These are phyloP conservation scores for Ceratocystis ficicola DNA, from an alignment of 2,329 filamentous ascomycete species.

Conservation along the genomic window DNA sequence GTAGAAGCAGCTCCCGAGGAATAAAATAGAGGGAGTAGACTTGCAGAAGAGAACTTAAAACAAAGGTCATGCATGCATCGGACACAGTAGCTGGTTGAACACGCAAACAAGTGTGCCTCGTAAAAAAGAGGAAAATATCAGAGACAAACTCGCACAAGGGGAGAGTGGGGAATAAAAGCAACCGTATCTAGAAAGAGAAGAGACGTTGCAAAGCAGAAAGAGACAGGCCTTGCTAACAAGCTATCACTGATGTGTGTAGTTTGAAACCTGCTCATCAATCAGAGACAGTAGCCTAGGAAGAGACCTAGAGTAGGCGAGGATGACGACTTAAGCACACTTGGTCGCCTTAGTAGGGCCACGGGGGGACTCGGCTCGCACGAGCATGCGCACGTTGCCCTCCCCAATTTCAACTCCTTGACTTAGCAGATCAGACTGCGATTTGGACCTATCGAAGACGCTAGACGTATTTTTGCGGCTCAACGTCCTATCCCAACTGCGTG, in stretches of 20 bases:
- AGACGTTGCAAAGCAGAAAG: not conserved
- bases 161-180: not conserved
- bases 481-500: conserved; percentile 54
- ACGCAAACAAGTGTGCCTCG: conserved; percentile 19
- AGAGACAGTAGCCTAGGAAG: not conserved
- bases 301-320: not conserved
- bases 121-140: conserved; percentile 7
- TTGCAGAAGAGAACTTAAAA: too few relatives aligned
- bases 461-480: conserved; percentile 37
- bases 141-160: not conserved
- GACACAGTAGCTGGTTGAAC: not conserved
- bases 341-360: conserved; percentile 6
- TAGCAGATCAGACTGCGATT: conserved; percentile 44
- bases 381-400: conserved; percentile 52
- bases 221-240: not conserved
- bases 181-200: not conserved
- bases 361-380: conserved; percentile 39
- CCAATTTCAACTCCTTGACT: conserved; percentile 56
- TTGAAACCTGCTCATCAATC: not conserved
- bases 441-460: conserved; percentile 23
- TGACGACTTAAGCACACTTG: conserved; percentile 11
- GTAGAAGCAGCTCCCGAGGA: not conserved
- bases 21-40: not conserved
- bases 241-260: not conserved
- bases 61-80: not conserved